phyloP scores from a whole-genome alignment of 352 stramenopile genomes.

The Phytophthora tubulina region DNA sequence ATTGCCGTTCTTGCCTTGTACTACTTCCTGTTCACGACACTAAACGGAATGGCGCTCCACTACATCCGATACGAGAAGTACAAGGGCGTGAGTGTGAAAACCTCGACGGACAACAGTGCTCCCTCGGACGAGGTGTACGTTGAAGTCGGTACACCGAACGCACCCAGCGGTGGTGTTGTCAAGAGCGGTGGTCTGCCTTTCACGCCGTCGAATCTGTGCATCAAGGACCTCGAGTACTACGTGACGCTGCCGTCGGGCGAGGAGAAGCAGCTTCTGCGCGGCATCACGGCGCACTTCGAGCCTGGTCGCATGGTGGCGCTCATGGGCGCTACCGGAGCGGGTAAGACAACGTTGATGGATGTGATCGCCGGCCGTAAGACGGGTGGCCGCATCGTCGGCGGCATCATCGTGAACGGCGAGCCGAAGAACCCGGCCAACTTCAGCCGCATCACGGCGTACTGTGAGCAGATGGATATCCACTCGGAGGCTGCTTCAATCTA shows the following conservation, averaged over 20 bases:
- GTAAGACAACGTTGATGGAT: conserved; percentile 74
- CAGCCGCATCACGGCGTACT: conserved; percentile 62
- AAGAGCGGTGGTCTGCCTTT: conserved; percentile 52
- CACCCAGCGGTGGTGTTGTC: neutral
- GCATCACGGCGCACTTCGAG: conserved; percentile 64
- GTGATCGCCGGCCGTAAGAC: conserved; percentile 71
- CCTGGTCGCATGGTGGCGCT: conserved; percentile 73
- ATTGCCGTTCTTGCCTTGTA: conserved; percentile 48
- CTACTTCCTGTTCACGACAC: conserved; percentile 56
- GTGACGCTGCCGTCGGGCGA: conserved; percentile 70
- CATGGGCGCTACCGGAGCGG: conserved; percentile 74
- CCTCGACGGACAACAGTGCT: conserved; percentile 39
- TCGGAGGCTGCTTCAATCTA: conserved; percentile 84
- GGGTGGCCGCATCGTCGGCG: conserved; percentile 71
- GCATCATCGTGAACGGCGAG: conserved; percentile 92
- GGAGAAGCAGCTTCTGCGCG: conserved; percentile 55
- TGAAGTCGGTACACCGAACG: conserved; percentile 38
- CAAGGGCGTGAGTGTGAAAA: conserved; percentile 50
- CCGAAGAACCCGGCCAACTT: conserved; percentile 86
- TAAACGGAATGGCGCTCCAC: conserved; percentile 57
- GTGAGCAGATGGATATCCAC: conserved; percentile 91
- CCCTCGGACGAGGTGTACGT: conserved; percentile 45
- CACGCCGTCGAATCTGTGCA: conserved; percentile 54
- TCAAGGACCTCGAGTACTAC: conserved; percentile 65
- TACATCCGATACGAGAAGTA: conserved; percentile 61